Evolutionary conservation across 176 grass and related monocot genomes (phyloP), one percentile per base, ranked within the genome.

Genomic region (Aegilops longissima): DNA sequence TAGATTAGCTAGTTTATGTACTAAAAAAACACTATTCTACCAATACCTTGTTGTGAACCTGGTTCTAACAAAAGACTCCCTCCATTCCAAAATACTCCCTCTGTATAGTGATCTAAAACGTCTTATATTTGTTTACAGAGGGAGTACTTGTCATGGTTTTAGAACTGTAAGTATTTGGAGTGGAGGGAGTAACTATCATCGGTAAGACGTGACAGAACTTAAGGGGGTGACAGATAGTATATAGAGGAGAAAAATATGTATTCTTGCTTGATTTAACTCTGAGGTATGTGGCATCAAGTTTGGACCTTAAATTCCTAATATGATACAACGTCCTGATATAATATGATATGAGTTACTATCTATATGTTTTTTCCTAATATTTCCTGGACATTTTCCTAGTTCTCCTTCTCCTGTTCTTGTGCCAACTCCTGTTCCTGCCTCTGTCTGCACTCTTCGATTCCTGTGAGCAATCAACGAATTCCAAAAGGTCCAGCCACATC

Each of bases 251-350:
- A 63, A 63, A 63, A 12, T 62, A 62, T 62, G 20, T 62, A 9
- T 62, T 10, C 9, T 62, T 62, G 9, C 20, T 62, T 62, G 20
- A 27, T 54, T 31, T 76, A 76, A 20, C 49, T 76, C 9, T 33
- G 47, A 76, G 16, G 73, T 9, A 76, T 76, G 47, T 24, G 47
- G 73, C 73, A 76, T 33, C 73, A 54, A 54, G 47, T 76, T 76
- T 76, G 25, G 7, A 16, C 73, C 24, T 52, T 18, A 8, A 75
- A 75, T 76, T 76, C 24, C 45, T 76, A 16, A 76, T 76, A 76
- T 4, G 20, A 16, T 76, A 76, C 2, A 47, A 20, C 8, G 2
- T 31, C 16, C 27, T 76, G 8, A 18, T 76, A 74, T 74, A 47
- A 29, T 47, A 74, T 47, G 38, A 42, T 42, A 51, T 16, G 27